Conservation (phyloP, 768 basidiomycete species). For the Chiua virens region DNA sequence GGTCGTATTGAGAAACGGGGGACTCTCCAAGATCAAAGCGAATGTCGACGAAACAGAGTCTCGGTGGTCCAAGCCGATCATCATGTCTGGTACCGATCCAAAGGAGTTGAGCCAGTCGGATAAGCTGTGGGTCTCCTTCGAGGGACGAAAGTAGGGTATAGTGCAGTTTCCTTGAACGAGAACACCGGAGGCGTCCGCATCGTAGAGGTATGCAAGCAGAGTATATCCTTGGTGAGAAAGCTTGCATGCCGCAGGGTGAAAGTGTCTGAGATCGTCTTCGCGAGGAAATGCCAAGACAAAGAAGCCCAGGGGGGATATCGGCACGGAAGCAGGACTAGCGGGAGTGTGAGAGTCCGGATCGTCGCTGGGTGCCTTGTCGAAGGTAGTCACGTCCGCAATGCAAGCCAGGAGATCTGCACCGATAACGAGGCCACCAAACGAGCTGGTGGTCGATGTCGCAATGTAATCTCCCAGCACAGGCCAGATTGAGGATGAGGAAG, state of each 20-base stretch:
- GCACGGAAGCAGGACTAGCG: background rate
- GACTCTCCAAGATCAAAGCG: conserved; percentile 18
- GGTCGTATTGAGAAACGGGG: conserved; percentile 28
- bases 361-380: background rate
- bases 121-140: conserved; percentile 7
- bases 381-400: background rate
- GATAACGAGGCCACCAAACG: conserved; percentile 41
- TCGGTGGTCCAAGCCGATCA: conserved; percentile 35
- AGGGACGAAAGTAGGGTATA: conserved; percentile 16
- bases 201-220: conserved; percentile 34
- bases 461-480: conserved; percentile 21
- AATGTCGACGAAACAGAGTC: conserved; percentile 23
- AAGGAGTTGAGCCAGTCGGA: conserved; percentile 35
- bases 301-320: conserved; percentile 15
- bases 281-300: conserved; percentile 39
- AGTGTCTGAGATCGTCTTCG: conserved; percentile 32
- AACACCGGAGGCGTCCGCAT: conserved; percentile 2
- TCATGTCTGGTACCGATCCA: conserved; percentile 29
- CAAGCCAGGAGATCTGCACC: conserved; percentile 9
- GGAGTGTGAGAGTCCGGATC: background rate
- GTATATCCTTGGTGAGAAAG: conserved; percentile 32
- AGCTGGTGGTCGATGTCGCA: conserved; percentile 29
- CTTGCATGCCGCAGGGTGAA: conserved; percentile 38
- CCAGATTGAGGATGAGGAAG: conserved; percentile 25
- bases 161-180: conserved; percentile 15